Conservation (phyloP, 331 rosid species). For the Malus hybrid region DNA sequence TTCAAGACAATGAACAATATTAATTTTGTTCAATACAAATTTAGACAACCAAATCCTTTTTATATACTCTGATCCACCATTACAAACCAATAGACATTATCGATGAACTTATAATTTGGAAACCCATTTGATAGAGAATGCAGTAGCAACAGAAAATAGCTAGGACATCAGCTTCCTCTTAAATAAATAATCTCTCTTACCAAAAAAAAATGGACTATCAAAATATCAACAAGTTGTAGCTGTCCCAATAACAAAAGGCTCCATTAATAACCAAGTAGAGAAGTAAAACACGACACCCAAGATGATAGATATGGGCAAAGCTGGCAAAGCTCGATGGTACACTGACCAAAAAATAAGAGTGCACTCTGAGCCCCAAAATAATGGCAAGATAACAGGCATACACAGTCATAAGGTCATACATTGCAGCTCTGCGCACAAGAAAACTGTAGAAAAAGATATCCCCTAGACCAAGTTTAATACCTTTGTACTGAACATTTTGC, state of each 20-base stretch:
- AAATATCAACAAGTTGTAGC: slow-evolving; percentile 87
- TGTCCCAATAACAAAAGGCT: slow-evolving; percentile 85
- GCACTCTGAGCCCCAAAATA: slow-evolving; percentile 78
- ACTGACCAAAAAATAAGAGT: slow-evolving; percentile 82
- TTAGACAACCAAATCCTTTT: too few species aligned
- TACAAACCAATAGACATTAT: too few species aligned
- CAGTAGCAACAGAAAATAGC: too few species aligned
- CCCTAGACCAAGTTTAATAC: slow-evolving; percentile 89
- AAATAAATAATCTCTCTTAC: background rate
- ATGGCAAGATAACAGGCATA: slow-evolving; percentile 97
- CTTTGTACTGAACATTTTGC: slow-evolving; percentile 38
- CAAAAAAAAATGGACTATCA: slow-evolving; percentile 16
- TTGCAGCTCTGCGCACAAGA: slow-evolving; percentile 95
- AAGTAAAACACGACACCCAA: slow-evolving; percentile 81
- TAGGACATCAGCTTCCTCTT: background rate
- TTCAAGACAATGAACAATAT: too few species aligned
- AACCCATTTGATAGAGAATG: too few species aligned
- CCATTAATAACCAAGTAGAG: slow-evolving; percentile 79
- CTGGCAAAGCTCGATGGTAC: slow-evolving; percentile 75
- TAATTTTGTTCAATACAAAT: too few species aligned
- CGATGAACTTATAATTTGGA: too few species aligned
- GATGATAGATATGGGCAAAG: slow-evolving; percentile 81
- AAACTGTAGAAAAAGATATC: slow-evolving; percentile 93
- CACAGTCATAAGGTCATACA: slow-evolving; percentile 94
- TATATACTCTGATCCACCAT: too few species aligned